phyloP scores from a whole-genome alignment of 2,329 filamentous ascomycete genomes.

The Fusarium piperis region DNA sequence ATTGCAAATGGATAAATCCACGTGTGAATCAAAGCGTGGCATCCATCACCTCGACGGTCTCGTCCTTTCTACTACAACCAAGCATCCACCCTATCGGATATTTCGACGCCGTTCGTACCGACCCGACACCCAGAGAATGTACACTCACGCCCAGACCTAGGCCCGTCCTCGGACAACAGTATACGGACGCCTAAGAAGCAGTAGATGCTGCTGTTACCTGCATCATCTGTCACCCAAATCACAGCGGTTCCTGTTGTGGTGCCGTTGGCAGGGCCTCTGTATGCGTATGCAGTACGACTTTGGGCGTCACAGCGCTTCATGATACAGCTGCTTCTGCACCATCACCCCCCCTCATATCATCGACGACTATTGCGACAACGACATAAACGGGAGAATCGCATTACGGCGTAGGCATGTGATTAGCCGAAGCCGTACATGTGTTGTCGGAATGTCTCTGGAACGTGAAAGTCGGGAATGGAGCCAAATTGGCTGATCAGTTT shows the following conservation, averaged over 20 bases:
- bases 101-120: neutral
- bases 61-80: neutral
- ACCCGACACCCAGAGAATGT: neutral
- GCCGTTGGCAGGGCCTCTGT: neutral
- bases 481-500: neutral
- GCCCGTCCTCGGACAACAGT: neutral
- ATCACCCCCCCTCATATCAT: neutral
- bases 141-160: neutral
- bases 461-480: neutral
- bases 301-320: slow-evolving; percentile 3
- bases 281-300: slow-evolving; percentile 1
- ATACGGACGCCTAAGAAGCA: neutral
- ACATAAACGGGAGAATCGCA: neutral
- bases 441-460: neutral
- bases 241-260: slow-evolving; percentile 14
- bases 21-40: neutral
- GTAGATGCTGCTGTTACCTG: slow-evolving; percentile 12
- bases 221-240: slow-evolving; percentile 20
- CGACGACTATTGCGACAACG: neutral
- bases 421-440: slow-evolving; percentile 1
- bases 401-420: slow-evolving; percentile 30
- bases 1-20: neutral
- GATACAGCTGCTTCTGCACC: neutral
- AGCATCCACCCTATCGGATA: slow-evolving; percentile 10
- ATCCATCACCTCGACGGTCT: neutral